Conservation (phyloP, 306 rosid species). For the Glycine latifolia region DNA sequence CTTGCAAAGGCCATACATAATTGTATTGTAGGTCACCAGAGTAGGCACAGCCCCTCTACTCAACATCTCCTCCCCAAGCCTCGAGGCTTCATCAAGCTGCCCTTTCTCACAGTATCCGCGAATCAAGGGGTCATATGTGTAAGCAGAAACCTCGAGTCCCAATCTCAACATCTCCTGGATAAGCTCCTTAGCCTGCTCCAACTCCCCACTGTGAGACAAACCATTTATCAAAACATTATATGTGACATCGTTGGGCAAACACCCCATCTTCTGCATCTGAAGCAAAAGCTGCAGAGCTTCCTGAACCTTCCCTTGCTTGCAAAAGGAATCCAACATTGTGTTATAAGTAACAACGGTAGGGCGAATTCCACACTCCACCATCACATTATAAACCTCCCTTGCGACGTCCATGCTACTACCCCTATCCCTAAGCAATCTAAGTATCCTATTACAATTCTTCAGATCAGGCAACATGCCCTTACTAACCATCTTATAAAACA, state of each 20-base stretch:
- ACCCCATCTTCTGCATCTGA: conserved; percentile 64
- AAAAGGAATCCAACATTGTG: conserved; percentile 69
- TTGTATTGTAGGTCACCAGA: conserved; percentile 65
- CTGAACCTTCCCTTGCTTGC: conserved; percentile 71
- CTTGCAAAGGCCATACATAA: conserved; percentile 72
- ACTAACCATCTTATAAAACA: conserved; percentile 63
- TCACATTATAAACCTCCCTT: conserved; percentile 61
- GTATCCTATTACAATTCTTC: conserved; percentile 78
- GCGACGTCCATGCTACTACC: conserved; percentile 49
- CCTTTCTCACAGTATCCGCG: conserved; percentile 63
- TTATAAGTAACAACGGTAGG: conserved; percentile 71
- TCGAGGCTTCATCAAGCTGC: conserved; percentile 58
- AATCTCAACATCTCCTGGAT: conserved; percentile 62
- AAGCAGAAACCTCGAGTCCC: conserved; percentile 65
- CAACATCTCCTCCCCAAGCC: conserved; percentile 65
- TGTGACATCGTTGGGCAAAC: conserved; percentile 59
- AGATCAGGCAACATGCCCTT: conserved; percentile 74
- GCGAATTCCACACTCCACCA: conserved; percentile 66
- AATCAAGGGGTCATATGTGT: conserved; percentile 73
- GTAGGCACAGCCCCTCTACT: conserved; percentile 60
- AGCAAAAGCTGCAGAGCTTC: conserved; percentile 59
- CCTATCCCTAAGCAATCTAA: conserved; percentile 58
- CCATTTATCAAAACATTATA: conserved; percentile 78
- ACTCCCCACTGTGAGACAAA: conserved; percentile 65
- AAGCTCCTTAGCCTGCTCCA: conserved; percentile 61